Conservation (phyloP, 2,329 filamentous ascomycete species). For the Trichoderma hamatum region DNA sequence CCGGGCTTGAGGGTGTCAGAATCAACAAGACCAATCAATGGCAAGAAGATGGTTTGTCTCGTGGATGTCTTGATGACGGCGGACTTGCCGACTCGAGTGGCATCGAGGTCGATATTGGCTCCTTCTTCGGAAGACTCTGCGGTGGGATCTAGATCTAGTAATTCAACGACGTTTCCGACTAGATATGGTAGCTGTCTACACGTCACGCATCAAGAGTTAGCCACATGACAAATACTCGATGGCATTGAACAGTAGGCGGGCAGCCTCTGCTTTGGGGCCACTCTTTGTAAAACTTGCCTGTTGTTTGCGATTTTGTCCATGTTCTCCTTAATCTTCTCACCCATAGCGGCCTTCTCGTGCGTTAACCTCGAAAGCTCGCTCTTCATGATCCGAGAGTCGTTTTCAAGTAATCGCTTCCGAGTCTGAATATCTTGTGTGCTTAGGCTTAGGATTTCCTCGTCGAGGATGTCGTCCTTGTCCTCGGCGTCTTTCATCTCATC, state of each 20-base stretch:
- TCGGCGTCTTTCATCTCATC: constrained; percentile 89
- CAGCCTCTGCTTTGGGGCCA: not conserved
- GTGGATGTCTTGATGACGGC: constrained; percentile 99
- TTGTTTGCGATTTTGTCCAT: constrained; percentile 99
- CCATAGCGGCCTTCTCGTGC: constrained; percentile 95
- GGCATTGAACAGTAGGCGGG: not conserved
- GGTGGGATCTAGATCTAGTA: constrained; percentile 93
- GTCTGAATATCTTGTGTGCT: constrained; percentile 95
- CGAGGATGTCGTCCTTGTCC: constrained; percentile 79
- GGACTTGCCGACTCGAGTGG: constrained; percentile 94
- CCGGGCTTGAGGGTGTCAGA: constrained; percentile 92
- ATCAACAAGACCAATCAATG: constrained; percentile 94
- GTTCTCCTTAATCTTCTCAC: constrained; percentile 99
- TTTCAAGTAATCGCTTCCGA: constrained; percentile 88
- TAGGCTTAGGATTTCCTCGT: constrained; percentile 89
- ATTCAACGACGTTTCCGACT: constrained; percentile 96
- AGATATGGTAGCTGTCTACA: constrained; percentile 93
- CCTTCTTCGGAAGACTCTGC: constrained; percentile 96
- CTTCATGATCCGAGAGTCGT: constrained; percentile 98
- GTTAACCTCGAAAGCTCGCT: constrained; percentile 92
- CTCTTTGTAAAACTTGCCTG: constrained; percentile 60
- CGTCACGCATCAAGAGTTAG: constrained; percentile 11
- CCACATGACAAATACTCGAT: not conserved
- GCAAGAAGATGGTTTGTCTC: constrained; percentile 96
- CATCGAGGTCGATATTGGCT: constrained; percentile 97